Percentiles rank a stretch among this genome's conserved stretches.
These are phyloP conservation scores for Russula earlei DNA, from an alignment of 768 basidiomycete species.

Conservation along the genomic window DNA sequence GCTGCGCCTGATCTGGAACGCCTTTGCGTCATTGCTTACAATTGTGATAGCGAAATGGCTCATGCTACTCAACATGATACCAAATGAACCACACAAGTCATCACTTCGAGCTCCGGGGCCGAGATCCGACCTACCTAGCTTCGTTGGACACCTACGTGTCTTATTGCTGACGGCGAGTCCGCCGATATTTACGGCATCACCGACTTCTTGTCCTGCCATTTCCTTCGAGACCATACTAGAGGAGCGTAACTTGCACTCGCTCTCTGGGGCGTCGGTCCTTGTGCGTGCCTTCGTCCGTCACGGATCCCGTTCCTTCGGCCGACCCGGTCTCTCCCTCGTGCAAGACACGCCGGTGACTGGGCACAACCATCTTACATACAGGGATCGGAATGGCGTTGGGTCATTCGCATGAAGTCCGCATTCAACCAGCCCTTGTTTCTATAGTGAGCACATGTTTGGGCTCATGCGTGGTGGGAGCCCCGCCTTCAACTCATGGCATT, in stretches of 20 bases:
- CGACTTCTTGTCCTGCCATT: background rate
- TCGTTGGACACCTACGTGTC: background rate
- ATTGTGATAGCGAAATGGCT: too few species aligned
- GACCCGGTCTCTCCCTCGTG: background rate
- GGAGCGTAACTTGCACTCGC: background rate
- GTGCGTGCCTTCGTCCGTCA: background rate
- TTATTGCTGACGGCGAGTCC: background rate
- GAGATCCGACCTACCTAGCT: constrained; percentile 1
- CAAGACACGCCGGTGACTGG: constrained; percentile 1
- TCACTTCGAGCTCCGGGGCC: background rate
- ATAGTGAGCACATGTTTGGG: background rate
- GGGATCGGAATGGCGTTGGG: too few species aligned
- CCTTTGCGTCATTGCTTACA: background rate
- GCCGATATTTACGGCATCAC: background rate
- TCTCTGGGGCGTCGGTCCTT: background rate
- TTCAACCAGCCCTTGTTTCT: background rate
- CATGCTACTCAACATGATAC: background rate
- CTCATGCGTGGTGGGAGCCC: background rate
- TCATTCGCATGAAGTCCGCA: background rate
- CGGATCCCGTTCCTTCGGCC: background rate
- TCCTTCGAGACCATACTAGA: background rate
- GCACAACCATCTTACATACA: too few species aligned
- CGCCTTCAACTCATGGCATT: background rate
- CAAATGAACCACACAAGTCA: background rate
- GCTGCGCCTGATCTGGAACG: background rate